phyloP scores from a whole-genome alignment of 164 flowering plant species.

The Malania oleifera region DNA sequence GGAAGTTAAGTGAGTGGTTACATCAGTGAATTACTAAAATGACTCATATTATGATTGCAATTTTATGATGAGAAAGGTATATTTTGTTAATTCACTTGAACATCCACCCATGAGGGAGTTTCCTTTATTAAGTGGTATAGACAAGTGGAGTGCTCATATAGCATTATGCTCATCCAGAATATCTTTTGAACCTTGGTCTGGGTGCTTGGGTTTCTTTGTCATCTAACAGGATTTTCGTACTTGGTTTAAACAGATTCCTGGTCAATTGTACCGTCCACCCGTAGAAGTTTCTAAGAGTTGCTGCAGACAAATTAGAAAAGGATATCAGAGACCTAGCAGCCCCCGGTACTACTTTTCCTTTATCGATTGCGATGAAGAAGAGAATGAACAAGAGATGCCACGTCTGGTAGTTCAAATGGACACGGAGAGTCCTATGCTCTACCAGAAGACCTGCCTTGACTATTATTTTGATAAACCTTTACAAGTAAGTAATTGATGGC shows the following conservation, averaged over 20 bases:
- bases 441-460: constrained; percentile 67
- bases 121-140: too few species aligned
- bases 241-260: constrained; percentile 34
- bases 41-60: too few species aligned
- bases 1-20: too few species aligned
- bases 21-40: too few species aligned
- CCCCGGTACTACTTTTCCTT: constrained; percentile 51
- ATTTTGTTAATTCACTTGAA: not conserved
- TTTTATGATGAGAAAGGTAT: too few species aligned
- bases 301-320: constrained; percentile 52
- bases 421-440: constrained; percentile 52
- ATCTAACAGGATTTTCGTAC: not conserved
- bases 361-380: constrained; percentile 34
- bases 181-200: not conserved
- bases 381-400: constrained; percentile 25
- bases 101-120: too few species aligned
- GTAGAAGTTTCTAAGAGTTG: constrained; percentile 46
- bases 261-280: constrained; percentile 46
- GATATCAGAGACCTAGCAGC: constrained; percentile 36
- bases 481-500: constrained; percentile 29
- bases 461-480: constrained; percentile 54
- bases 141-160: too few species aligned
- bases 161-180: not conserved
- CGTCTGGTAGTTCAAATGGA: constrained; percentile 72
- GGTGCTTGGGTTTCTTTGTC: not conserved